These are phyloP conservation scores for Penicillium nordicum DNA, from an alignment of 2,329 filamentous ascomycete genomes.

Conservation along the genomic window DNA sequence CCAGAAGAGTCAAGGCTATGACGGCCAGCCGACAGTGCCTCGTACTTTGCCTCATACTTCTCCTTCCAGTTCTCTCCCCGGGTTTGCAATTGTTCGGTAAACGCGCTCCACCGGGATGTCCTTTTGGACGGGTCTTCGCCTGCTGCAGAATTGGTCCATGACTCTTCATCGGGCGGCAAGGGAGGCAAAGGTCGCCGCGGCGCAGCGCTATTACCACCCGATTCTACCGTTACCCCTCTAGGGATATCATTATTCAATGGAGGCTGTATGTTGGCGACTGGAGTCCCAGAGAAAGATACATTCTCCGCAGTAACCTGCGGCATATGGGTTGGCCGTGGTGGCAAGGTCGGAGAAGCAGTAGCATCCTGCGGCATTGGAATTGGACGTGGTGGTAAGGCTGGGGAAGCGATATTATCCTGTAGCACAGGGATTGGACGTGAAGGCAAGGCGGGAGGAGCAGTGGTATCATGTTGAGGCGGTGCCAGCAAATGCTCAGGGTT, in stretches of 20 bases:
- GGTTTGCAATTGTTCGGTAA: constrained; percentile 24
- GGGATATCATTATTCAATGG: not conserved
- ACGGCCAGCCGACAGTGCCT: constrained; percentile 23
- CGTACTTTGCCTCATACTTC: constrained; percentile 25
- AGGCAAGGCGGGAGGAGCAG: constrained; percentile 18
- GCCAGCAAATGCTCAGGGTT: constrained; percentile 3
- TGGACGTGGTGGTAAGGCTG: constrained; percentile 21
- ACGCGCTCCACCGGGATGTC: constrained; percentile 31
- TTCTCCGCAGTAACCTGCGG: constrained; percentile 22
- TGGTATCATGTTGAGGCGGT: constrained; percentile 8
- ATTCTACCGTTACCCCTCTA: not conserved
- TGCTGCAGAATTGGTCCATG: constrained; percentile 6
- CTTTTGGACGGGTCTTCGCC: constrained; percentile 15
- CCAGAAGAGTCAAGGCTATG: constrained; percentile 31
- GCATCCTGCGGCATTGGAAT: not conserved
- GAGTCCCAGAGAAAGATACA: constrained; percentile 18
- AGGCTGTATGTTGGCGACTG: constrained; percentile 12
- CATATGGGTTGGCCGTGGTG: constrained; percentile 19
- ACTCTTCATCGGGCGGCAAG: constrained; percentile 25
- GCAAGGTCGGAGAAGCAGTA: constrained; percentile 15
- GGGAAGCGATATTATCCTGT: constrained; percentile 12
- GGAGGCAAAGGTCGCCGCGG: constrained; percentile 29
- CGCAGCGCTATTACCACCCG: constrained; percentile 1
- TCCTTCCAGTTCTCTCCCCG: constrained; percentile 24
- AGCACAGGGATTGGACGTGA: constrained; percentile 17